Base-by-base conservation (phyloP, 2,329 filamentous ascomycete species). In the Colletotrichum plurivorum region DNA sequence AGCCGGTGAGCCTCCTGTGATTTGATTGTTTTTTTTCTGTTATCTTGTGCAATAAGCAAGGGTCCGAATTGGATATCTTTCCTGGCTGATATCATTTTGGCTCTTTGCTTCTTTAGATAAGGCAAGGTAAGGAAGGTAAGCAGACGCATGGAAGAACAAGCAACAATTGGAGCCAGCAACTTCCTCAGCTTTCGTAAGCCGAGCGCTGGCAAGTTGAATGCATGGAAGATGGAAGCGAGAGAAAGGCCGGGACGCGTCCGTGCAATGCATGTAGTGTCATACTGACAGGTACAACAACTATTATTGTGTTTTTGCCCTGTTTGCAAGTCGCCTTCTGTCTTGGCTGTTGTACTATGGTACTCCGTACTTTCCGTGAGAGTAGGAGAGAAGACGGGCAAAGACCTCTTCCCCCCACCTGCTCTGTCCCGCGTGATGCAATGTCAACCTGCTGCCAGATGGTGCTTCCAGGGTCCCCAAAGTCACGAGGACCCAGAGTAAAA, bases 1-100 rank as follows among this genome's bases (percentile, higher is more conserved):
- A 36, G 31, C 31, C 10, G 8, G 31, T 36, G 31, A 36, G 31
- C 8, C 31, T 8, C 31, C 31, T 36, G 31, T 36, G 31, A 36
- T 36, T 36, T 36, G 43, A 41, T n/a, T 25, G 7, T 49, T 51
- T 16, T 36, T 25, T 25, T 25, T 25, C 22, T 10, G 31, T 65
- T 68, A 51, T 59, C 61, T 57, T 48, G 39, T 48, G 39, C 8
- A 66, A 69, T 66, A 66, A 69, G 63, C 48, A 59, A 69, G 20
- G 8, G 15, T 16, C 25, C 25, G 31, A 56, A 52, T 36, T 7
- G 45, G 25, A 55, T 13, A 49, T 49, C 52, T 59, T 54, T 3
- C 22, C 49, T 13, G 27, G 49, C 22, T 69, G 31, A 36, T 36
- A 36, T 36, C 31, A 36, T 36, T 36, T 36, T 10, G 31, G 10